phyloP scores from a whole-genome alignment of 768 basidiomycete genomes.

The Termitomyces sp. region DNA sequence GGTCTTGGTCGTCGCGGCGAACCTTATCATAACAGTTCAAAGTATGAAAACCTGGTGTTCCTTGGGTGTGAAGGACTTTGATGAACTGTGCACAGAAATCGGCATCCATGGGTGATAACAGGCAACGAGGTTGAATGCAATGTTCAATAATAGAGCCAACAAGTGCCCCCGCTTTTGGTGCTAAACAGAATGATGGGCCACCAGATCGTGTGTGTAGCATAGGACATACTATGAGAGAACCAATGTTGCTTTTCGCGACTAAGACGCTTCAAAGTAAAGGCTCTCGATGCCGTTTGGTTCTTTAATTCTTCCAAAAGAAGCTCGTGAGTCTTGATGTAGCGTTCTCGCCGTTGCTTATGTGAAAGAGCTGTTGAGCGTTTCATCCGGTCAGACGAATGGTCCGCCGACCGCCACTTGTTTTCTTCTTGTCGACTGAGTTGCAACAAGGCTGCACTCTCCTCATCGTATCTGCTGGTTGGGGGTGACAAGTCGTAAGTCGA shows the following conservation, averaged over 20 bases:
- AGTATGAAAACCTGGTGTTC: conserved; percentile 87
- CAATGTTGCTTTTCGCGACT: conserved; percentile 76
- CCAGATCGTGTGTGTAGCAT: not conserved
- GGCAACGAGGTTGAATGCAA: conserved; percentile 87
- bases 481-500: conserved; percentile 85
- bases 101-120: conserved; percentile 96
- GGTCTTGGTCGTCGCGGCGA: not conserved
- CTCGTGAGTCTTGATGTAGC: conserved; percentile 57
- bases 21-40: conserved; percentile 83
- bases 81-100: conserved; percentile 92
- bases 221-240: conserved; percentile 60
- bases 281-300: conserved; percentile 66
- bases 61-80: conserved; percentile 78
- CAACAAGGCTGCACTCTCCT: conserved; percentile 60
- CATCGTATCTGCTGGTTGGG: conserved; percentile 73
- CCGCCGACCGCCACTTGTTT: conserved; percentile 54
- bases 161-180: conserved; percentile 43
- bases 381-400: conserved; percentile 62
- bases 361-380: conserved; percentile 51
- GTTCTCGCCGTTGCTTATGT: conserved; percentile 60
- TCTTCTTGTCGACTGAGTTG: conserved; percentile 68
- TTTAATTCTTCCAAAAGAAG: conserved; percentile 66
- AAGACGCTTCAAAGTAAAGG: conserved; percentile 73
- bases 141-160: conserved; percentile 74
- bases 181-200: conserved; percentile 21